These are phyloP conservation scores for Starmerella floris DNA, from an alignment of 805 yeast species.

Conservation along the genomic window DNA sequence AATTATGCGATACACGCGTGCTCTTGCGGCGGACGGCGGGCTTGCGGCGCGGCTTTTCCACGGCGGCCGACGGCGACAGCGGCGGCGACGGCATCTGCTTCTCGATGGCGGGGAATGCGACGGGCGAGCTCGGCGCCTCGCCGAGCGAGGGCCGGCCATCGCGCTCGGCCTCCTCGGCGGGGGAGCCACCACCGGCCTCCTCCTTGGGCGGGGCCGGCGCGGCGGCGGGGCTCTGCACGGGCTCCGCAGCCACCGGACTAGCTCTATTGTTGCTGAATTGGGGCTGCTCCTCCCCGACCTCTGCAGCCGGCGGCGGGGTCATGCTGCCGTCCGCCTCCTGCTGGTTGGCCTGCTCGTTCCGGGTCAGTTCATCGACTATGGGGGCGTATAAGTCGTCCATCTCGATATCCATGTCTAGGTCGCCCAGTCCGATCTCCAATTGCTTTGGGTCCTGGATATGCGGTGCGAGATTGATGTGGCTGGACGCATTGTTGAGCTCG, in stretches of 20 bases:
- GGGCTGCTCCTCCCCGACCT: background rate
- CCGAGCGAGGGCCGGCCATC: background rate
- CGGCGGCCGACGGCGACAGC: background rate
- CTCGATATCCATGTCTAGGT: conserved; percentile 5
- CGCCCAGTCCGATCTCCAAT: conserved; percentile 2
- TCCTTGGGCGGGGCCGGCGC: background rate
- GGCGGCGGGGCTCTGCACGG: background rate
- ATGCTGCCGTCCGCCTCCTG: background rate
- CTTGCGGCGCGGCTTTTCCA: background rate
- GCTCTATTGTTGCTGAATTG: background rate
- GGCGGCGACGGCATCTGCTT: background rate
- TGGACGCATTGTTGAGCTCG: background rate
- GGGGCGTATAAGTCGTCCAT: conserved; percentile 5
- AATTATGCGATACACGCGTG: background rate
- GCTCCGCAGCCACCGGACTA: background rate
- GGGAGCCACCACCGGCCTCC: background rate
- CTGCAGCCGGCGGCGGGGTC: background rate
- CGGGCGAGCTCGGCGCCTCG: background rate
- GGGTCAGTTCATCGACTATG: background rate
- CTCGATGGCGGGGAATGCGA: background rate
- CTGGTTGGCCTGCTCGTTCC: background rate
- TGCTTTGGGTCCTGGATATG: conserved; percentile 1
- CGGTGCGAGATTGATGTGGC: background rate
- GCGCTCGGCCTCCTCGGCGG: background rate
- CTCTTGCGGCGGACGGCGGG: conserved; percentile 1